Percentiles rank a stretch among this genome's conserved stretches.
Evolutionary conservation across 73 alveolate species (phyloP).

Genomic region (Diophrys sp.): DNA sequence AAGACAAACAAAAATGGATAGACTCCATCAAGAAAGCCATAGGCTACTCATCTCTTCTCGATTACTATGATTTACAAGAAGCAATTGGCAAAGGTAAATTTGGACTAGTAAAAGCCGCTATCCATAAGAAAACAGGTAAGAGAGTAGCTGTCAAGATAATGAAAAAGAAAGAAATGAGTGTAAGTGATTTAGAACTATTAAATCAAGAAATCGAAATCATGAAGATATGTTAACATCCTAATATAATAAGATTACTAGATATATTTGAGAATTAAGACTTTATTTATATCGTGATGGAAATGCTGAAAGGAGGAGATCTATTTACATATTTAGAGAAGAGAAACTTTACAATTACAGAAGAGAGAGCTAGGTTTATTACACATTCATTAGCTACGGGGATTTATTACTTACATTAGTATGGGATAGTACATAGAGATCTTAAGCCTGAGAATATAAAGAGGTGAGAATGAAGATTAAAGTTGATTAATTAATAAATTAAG

Average conservation of each 20-base stretch:
- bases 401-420: conserved; percentile 72
- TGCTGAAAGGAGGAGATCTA: conserved; percentile 74
- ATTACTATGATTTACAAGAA: conserved; percentile 71
- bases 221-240: conserved; percentile 89
- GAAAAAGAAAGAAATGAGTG: conserved; percentile 39
- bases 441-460: conserved; percentile 88
- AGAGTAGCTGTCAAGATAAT: conserved; percentile 59
- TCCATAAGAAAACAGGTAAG: conserved; percentile 72
- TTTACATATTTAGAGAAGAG: conserved; percentile 68
- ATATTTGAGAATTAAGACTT: conserved; percentile 75
- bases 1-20: conserved; percentile 41
- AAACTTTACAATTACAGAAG: conserved; percentile 58
- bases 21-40: conserved; percentile 53
- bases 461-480: too few species aligned
- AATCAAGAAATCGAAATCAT: conserved; percentile 82
- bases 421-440: conserved; percentile 81
- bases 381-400: conserved; percentile 77
- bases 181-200: conserved; percentile 38
- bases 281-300: conserved; percentile 80
- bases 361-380: conserved; percentile 63
- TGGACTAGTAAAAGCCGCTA: conserved; percentile 80
- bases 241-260: conserved; percentile 77
- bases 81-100: conserved; percentile 83
- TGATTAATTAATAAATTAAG: conserved; percentile 67
- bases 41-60: conserved; percentile 67